Base-by-base conservation (phyloP, 495 filamentous ascomycete genomes). In the Peziza echinospora region DNA sequence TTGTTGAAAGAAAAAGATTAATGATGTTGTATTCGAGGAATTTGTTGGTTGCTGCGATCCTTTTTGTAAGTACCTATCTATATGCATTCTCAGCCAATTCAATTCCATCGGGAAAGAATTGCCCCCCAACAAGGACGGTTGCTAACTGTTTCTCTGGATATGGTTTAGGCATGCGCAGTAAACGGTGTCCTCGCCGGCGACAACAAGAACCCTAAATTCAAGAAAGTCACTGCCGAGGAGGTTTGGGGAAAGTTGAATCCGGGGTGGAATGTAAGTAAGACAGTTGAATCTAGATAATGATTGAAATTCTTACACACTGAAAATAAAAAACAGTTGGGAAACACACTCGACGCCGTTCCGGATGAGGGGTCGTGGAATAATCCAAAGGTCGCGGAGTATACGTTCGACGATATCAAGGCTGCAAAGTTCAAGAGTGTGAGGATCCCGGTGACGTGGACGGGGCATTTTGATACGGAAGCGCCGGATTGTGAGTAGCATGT, bases 331-430 rank as follows among this genome's bases (percentile, higher is more conserved):
- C 26, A 57, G 55, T 41, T 57, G 44, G 56, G 51, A 28, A 58
- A 78, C 41, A 76, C 73, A 0, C 65, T 77, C 25, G 75, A 77
- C 54, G 72, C 72, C 4, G 57, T 66, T 13, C 68, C 72, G 4
- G 60, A 65, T 42, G 75, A 79, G 50, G 72, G 70, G 1, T 68
- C 64, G 3, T 79, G 75, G 74, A 71, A 70, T 42, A 77, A 75
- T 47, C 57, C 66, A n/a, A 48, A 8, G 44, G 67, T 75, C 16
- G 51, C 66, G 19, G 60, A 58, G 4, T 57, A 60, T 1, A 72
- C 70, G 0, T 70, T 79, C 21, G 61, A 68, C 24, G 58, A 65
- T 21, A 63, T 74, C 17, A 68, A 73, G 53, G 56, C 60, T 1
- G 64, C 69, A 5, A 74, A 73, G 6, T 76, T 72, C 55, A 75